phyloP scores from a whole-genome alignment of 1,284 basidiomycete species.

The Hypsizygus ulmarius region DNA sequence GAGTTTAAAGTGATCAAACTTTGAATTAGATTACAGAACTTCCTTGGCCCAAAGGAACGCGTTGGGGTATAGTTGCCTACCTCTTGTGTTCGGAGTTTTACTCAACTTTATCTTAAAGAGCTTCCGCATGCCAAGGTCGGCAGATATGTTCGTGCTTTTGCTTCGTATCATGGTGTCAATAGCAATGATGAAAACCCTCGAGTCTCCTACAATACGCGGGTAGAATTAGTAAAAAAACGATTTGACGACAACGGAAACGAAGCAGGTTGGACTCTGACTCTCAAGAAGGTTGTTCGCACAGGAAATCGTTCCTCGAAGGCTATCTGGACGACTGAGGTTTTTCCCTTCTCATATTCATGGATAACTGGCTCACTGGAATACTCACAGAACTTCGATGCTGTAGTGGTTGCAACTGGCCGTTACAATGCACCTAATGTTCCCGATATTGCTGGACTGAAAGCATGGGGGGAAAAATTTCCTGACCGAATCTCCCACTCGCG shows the following conservation, averaged over 20 bases:
- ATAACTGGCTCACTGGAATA: not conserved
- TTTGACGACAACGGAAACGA: slow-evolving; percentile 28
- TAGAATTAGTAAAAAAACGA: slow-evolving; percentile 43
- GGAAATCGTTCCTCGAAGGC: slow-evolving; percentile 29
- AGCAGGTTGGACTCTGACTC: slow-evolving; percentile 39
- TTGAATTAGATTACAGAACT: slow-evolving; percentile 32
- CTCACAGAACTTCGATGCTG: slow-evolving; percentile 43
- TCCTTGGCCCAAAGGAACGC: slow-evolving; percentile 35
- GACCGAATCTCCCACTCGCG: slow-evolving; percentile 39
- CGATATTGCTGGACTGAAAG: slow-evolving; percentile 31
- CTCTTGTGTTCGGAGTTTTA: not conserved
- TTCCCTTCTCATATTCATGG: not conserved
- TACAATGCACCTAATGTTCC: slow-evolving; percentile 47
- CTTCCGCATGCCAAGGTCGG: slow-evolving; percentile 27
- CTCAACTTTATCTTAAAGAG: slow-evolving; percentile 15
- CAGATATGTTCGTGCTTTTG: slow-evolving; percentile 34
- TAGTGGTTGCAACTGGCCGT: slow-evolving; percentile 44
- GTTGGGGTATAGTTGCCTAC: slow-evolving; percentile 25
- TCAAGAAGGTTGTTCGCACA: slow-evolving; percentile 30
- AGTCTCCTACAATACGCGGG: slow-evolving; percentile 47
- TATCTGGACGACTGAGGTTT: slow-evolving; percentile 35
- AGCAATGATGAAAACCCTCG: slow-evolving; percentile 39
- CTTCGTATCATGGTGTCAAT: slow-evolving; percentile 40
- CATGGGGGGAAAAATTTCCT: slow-evolving; percentile 39
- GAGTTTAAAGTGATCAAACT: slow-evolving; percentile 15